Percentiles rank a stretch among this genome's conserved stretches.
Evolutionary conservation across 1,284 basidiomycete species (phyloP).

Genomic region (Porogramme epimiltina): DNA sequence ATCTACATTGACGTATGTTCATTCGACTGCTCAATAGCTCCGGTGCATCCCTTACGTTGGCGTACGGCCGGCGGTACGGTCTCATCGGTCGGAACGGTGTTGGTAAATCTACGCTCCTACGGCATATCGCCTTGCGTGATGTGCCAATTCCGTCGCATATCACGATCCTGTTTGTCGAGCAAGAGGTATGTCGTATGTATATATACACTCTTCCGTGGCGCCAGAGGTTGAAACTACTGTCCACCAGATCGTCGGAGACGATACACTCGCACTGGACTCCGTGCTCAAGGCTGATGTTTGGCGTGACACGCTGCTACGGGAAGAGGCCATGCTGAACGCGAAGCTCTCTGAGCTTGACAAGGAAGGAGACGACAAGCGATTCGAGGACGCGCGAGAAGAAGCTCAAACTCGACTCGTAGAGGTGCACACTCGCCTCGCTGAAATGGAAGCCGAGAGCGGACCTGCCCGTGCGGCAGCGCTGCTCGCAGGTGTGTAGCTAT

Average conservation of each 20-base stretch:
- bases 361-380: slow-evolving; percentile 75
- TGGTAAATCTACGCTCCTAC: slow-evolving; percentile 97
- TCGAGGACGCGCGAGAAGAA: slow-evolving; percentile 86
- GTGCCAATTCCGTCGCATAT: slow-evolving; percentile 93
- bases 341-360: slow-evolving; percentile 73
- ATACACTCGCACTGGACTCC: slow-evolving; percentile 89
- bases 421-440: slow-evolving; percentile 87
- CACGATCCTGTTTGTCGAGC: slow-evolving; percentile 97
- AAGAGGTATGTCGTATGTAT: slow-evolving; percentile 66
- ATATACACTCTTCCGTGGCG: neutral
- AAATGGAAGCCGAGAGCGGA: slow-evolving; percentile 98
- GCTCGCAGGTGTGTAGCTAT: slow-evolving; percentile 66
- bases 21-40: slow-evolving; percentile 44
- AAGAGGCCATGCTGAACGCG: slow-evolving; percentile 78
- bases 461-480: slow-evolving; percentile 91
- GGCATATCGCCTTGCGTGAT: slow-evolving; percentile 95
- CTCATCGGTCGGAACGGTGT: slow-evolving; percentile 89
- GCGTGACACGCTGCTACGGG: slow-evolving; percentile 86
- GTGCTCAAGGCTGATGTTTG: slow-evolving; percentile 97
- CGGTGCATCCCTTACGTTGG: slow-evolving; percentile 85
- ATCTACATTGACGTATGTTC: neutral
- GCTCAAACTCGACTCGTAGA: slow-evolving; percentile 86
- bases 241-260: slow-evolving; percentile 89
- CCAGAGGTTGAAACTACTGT: no score
- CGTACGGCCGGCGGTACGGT: slow-evolving; percentile 88